phyloP scores from a whole-genome alignment of 768 basidiomycete genomes.

The Inosperma sp. region DNA sequence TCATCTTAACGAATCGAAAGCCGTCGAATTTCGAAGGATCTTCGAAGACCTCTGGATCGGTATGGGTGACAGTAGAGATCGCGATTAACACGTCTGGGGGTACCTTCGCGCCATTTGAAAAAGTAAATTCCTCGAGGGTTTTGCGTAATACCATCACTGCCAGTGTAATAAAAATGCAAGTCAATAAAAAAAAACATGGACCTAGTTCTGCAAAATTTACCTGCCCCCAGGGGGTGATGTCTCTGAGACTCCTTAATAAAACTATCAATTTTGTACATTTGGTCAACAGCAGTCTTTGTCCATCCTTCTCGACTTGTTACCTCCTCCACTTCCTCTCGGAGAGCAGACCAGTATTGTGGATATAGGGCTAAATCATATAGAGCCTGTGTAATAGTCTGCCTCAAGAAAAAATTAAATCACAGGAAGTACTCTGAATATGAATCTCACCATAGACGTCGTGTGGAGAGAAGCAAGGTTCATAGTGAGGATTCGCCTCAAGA shows the following conservation, averaged over 20 bases:
- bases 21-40: no score
- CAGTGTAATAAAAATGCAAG: background rate
- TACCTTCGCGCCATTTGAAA: conserved; percentile 31
- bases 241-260: conserved; percentile 46
- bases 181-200: no score
- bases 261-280: conserved; percentile 46
- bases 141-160: conserved; percentile 27
- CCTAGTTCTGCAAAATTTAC: no score
- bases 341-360: conserved; percentile 31
- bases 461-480: conserved; percentile 32
- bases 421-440: background rate
- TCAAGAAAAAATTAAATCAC: no score
- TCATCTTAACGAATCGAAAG: no score
- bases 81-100: conserved; percentile 32
- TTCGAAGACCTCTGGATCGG: no score
- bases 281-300: conserved; percentile 32
- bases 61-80: conserved; percentile 15
- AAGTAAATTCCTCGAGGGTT: conserved; percentile 29
- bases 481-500: conserved; percentile 21
- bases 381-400: conserved; percentile 24
- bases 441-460: conserved; percentile 24
- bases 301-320: conserved; percentile 29
- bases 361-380: conserved; percentile 34
- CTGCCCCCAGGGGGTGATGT: conserved; percentile 25
- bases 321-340: conserved; percentile 38